Percentiles rank a stretch among this genome's conserved stretches.
These are phyloP conservation scores for Kalaharituber pfeilii DNA, from an alignment of 2,329 filamentous ascomycete species.

Conservation along the genomic window DNA sequence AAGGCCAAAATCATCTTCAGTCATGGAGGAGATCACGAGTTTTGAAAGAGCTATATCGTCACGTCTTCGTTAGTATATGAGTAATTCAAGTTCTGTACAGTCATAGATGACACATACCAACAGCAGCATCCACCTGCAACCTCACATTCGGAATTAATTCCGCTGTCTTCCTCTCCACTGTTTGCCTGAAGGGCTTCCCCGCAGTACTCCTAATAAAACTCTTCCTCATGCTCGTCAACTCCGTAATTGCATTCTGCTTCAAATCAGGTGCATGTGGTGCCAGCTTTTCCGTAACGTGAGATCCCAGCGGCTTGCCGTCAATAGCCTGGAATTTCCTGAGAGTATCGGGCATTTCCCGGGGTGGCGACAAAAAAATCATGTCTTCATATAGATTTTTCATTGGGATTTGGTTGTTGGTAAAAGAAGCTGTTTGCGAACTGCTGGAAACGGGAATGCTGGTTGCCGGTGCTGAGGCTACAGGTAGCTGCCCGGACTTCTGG, in stretches of 20 bases:
- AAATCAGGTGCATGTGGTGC: not conserved
- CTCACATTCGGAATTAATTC: slow-evolving; percentile 19
- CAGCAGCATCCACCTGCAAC: slow-evolving; percentile 19
- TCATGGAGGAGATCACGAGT: slow-evolving; percentile 17
- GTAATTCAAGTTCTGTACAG: not conserved
- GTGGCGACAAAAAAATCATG: not conserved
- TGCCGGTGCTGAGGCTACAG: not conserved
- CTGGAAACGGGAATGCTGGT: not conserved
- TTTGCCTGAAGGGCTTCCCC: slow-evolving; percentile 19
- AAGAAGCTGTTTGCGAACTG: not conserved
- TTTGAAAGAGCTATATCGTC: slow-evolving; percentile 11
- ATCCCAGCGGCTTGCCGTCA: not conserved
- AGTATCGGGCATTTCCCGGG: not conserved
- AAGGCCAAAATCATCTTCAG: slow-evolving; percentile 21
- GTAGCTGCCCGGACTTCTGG: not conserved
- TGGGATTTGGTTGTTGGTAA: not conserved
- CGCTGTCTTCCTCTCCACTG: slow-evolving; percentile 18
- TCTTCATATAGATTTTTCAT: not conserved
- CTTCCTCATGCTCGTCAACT: not conserved
- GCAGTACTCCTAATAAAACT: not conserved
- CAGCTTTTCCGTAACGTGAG: not conserved
- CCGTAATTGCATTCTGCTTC: not conserved
- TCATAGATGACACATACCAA: slow-evolving; percentile 4
- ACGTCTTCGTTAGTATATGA: slow-evolving; percentile 7
- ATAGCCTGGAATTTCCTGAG: not conserved